These are phyloP conservation scores for Clitoria ternatea DNA, from an alignment of 306 rosid genomes.

Conservation along the genomic window DNA sequence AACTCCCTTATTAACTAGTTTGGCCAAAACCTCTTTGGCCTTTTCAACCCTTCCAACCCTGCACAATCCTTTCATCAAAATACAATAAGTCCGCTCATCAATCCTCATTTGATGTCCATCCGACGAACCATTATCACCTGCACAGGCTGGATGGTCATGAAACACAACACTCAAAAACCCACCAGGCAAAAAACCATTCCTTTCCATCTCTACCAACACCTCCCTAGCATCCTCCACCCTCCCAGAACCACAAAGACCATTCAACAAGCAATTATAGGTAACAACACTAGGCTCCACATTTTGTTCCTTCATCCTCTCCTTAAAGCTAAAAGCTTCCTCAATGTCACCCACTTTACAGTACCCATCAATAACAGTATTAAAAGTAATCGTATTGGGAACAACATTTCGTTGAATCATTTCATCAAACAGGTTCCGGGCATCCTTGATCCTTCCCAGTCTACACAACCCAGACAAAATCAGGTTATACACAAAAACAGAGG, in stretches of 20 bases:
- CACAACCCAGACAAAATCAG: slow-evolving; percentile 52
- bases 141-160: slow-evolving; percentile 38
- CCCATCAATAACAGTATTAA: slow-evolving; percentile 66
- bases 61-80: slow-evolving; percentile 62
- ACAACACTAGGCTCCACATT: slow-evolving; percentile 47
- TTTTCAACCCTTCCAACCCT: slow-evolving; percentile 56
- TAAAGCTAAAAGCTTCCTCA: slow-evolving; percentile 58
- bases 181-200: slow-evolving; percentile 43
- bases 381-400: slow-evolving; percentile 50
- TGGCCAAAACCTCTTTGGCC: slow-evolving; percentile 56
- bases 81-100: slow-evolving; percentile 43
- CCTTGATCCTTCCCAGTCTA: slow-evolving; percentile 40
- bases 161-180: slow-evolving; percentile 48
- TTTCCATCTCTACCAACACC: slow-evolving; percentile 61
- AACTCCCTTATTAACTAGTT: slow-evolving; percentile 43
- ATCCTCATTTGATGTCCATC: slow-evolving; percentile 34
- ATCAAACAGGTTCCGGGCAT: slow-evolving; percentile 65
- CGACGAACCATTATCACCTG: slow-evolving; percentile 31
- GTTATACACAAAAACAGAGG: slow-evolving; percentile 55
- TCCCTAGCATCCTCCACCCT: slow-evolving; percentile 50
- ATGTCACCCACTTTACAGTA: slow-evolving; percentile 60
- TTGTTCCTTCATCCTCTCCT: slow-evolving; percentile 51
- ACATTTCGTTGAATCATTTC: slow-evolving; percentile 46
- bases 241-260: slow-evolving; percentile 52
- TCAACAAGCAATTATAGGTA: slow-evolving; percentile 66